These are phyloP conservation scores for Leucogyrophana mollusca DNA, from an alignment of 768 basidiomycete genomes.

Conservation along the genomic window DNA sequence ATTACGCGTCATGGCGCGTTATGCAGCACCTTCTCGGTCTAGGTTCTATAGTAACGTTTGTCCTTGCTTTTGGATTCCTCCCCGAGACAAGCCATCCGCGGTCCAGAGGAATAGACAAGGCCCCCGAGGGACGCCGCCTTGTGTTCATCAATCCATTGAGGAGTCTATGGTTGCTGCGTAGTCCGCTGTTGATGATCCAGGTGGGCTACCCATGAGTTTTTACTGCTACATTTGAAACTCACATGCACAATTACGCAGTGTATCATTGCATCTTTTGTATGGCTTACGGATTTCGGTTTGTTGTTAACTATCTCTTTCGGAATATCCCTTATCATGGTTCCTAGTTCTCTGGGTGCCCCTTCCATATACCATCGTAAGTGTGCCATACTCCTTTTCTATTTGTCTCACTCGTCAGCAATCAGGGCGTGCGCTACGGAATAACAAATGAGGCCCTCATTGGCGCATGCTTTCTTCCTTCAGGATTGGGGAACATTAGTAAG, in stretches of 20 bases:
- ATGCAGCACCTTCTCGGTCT: conserved; percentile 26
- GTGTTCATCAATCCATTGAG: conserved; percentile 32
- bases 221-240: neutral
- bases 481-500: conserved; percentile 35
- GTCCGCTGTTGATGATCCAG: conserved; percentile 25
- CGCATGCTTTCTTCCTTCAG: conserved; percentile 33
- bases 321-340: neutral
- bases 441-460: conserved; percentile 34
- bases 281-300: conserved; percentile 30
- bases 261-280: conserved; percentile 17
- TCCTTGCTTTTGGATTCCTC: conserved; percentile 20
- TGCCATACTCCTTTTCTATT: neutral
- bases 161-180: conserved; percentile 24
- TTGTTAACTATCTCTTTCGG: neutral
- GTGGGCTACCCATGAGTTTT: conserved; percentile 16
- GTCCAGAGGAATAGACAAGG: conserved; percentile 26
- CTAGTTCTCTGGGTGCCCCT: conserved; percentile 32
- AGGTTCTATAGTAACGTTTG: conserved; percentile 18
- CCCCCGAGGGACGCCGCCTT: conserved; percentile 5
- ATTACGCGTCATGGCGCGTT: conserved; percentile 33
- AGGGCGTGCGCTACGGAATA: conserved; percentile 37
- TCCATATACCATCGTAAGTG: conserved; percentile 35
- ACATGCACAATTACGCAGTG: conserved; percentile 13
- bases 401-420: neutral
- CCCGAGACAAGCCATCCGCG: conserved; percentile 37